A percentile compares a stretch with the other conserved stretches of the same genome.
Evolutionary conservation across 139 green algal species (phyloP).

Genomic region (Tetraselmis chui): DNA sequence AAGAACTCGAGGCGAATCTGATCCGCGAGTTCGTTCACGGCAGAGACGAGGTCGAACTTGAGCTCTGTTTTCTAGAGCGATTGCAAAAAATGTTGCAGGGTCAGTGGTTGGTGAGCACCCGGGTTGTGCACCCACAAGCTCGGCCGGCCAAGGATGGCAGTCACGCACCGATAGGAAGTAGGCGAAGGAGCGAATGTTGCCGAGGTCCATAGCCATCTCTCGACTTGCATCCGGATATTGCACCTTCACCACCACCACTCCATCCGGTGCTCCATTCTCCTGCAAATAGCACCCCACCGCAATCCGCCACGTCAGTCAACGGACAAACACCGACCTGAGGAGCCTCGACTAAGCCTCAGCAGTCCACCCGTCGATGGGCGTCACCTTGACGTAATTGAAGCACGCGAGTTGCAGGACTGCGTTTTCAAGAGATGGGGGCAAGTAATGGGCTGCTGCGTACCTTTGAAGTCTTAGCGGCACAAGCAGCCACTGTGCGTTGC

Average conservation of each 20-base stretch:
- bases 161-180: conserved; percentile 47
- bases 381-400: not conserved
- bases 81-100: no score
- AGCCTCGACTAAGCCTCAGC: not conserved
- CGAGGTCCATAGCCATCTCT: conserved; percentile 75
- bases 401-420: conserved; percentile 3
- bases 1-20: conserved; percentile 89
- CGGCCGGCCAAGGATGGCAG: no score
- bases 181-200: conserved; percentile 62
- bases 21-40: conserved; percentile 80
- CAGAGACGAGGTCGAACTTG: conserved; percentile 83
- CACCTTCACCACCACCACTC: conserved; percentile 29
- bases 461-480: not conserved
- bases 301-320: not conserved
- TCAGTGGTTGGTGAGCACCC: no score
- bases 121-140: no score
- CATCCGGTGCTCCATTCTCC: not conserved
- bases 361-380: not conserved
- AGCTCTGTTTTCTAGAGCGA: conserved; percentile 75
- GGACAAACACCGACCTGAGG: not conserved
- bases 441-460: not conserved
- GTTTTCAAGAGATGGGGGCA: not conserved
- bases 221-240: conserved; percentile 76
- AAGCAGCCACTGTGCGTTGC: not conserved
- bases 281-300: not conserved